Evolutionary conservation across 2,329 filamentous ascomycete genomes (phyloP), one percentile per base, ranked within the genome.

Genomic region (Neocucurbitaria cava): DNA sequence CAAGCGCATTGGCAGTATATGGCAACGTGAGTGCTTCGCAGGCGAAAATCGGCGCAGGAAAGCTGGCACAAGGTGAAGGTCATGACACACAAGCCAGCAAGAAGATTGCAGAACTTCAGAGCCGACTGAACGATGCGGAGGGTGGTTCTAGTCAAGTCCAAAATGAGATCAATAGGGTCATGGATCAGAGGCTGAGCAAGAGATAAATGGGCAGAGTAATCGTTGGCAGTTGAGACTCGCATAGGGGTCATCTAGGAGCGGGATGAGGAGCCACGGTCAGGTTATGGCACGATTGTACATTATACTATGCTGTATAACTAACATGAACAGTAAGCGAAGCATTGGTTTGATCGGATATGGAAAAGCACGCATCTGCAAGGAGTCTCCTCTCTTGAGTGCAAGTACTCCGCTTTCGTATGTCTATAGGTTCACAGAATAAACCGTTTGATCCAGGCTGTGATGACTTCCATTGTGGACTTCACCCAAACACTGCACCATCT

Each of bases 1-100:
- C 95, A 35, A 96, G 91, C 17, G 95, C 93, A 1, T 88, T 99
- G 82, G 90, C 92, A 49, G 93, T 99, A 17, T 99, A 96, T 75
- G 92, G 94, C 54, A 97, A 96, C 76, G 91, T 99, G 40, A 92
- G 87, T 65, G 86, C 94, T 69, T 86, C 88, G 0, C 92, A 96
- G 77, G 85, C 87, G 23, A 89, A 85, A 72, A 81, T 82, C 10
- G 83, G 90, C 76, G 85, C 87, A 5, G 82, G 82, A 61, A 81
- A 82, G 66, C 60, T 70, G 48, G 39, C 61, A 2, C 40, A 64
- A 33, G 62, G 56, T 4, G 50, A 56, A 20, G 52, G 58, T 15
- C 52, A 59, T 23, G 57, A 64, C 9, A 64, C 64, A n/a, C 54
- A 60, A 18, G 68, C 69, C 15, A 61, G 54, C 38, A 65, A 61